Base-by-base conservation (phyloP, 2,329 filamentous ascomycete genomes). In the Pleomassaria siparia region DNA sequence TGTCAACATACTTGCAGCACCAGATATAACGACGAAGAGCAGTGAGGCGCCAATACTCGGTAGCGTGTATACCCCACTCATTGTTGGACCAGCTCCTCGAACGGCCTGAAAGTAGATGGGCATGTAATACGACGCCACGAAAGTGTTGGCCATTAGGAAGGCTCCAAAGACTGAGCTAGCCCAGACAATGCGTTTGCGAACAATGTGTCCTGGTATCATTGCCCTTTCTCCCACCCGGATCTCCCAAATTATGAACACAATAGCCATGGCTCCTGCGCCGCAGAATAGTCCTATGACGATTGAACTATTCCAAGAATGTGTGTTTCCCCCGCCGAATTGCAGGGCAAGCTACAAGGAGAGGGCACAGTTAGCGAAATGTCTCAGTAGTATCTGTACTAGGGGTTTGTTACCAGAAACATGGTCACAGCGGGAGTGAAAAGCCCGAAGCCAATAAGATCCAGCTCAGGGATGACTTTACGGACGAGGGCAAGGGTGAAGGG, bases 21-120 rank as follows among this genome's bases (percentile, higher is more conserved):
- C 63, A 1, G 55, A 53, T 0, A 49, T n/a, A 1, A 67, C 22
- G 2, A 56, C 51, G n/a, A 58, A 41, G 0, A 63, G 22, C 18
- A 67, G 22, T 26, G 59, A 54, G 10, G 50, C 50, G 24, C 73
- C 32, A 6, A 66, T 74, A 21, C 60, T 62, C 1, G 73, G 72
- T 3, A 75, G 56, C 21, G 71, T 53, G 13, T 70, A 58, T 0
- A 75, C 64, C 2, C 73, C 74, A 42, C 70, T 73, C 48, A 71
- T 62, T 4, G 71, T 50, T 0, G 73, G 69, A 0, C 64, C 58
- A 9, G 64, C 61, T 8, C 64, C 60, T 16, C 59, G 63, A 6
- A 76, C 67, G 4, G 67, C 62, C 40, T 76, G 74, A 44, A 75
- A 76, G 45, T 72, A 76, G 1, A 74, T 55, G n/a, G 62, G 63